These are phyloP conservation scores for Wickerhamomyces alni DNA, from an alignment of 805 yeast genomes.

Conservation along the genomic window DNA sequence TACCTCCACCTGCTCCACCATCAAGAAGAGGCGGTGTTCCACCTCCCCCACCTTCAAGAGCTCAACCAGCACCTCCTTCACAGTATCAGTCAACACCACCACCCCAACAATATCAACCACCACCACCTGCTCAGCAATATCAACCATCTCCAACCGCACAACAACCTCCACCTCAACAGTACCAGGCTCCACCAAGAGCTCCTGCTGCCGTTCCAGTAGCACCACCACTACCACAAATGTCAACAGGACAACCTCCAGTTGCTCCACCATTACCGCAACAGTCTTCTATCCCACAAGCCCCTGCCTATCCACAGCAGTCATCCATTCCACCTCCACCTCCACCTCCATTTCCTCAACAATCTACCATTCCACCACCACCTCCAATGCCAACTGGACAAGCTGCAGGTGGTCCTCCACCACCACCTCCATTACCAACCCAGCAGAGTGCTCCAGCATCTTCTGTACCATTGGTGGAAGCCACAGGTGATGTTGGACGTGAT, in stretches of 20 bases:
- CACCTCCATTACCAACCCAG: conserved; percentile 21
- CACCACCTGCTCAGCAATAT: conserved; percentile 12
- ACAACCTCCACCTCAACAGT: conserved; percentile 20
- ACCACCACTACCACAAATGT: conserved; percentile 2
- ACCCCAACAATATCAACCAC: conserved; percentile 16
- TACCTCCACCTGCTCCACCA: not conserved
- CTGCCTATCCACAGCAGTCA: not conserved
- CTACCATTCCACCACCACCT: not conserved
- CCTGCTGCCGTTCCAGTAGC: conserved; percentile 3
- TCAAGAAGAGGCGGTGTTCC: conserved; percentile 7
- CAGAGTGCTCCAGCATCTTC: conserved; percentile 27
- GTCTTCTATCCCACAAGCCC: not conserved
- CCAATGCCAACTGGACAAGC: conserved; percentile 10
- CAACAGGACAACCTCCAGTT: conserved; percentile 1
- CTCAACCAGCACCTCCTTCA: conserved; percentile 7
- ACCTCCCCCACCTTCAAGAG: conserved; percentile 13
- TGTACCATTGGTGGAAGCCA: conserved; percentile 18
- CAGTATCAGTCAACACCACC: conserved; percentile 3
- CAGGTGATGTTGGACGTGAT: conserved; percentile 59
- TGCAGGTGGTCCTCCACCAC: conserved; percentile 11
- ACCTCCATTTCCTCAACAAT: not conserved
- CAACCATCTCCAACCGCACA: conserved; percentile 16
- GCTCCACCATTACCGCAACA: conserved; percentile 5
- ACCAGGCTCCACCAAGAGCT: conserved; percentile 10
- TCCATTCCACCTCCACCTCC: not conserved